Conservation (phyloP, 1,139 yeast genomes). For the Kazachstania sp. region DNA sequence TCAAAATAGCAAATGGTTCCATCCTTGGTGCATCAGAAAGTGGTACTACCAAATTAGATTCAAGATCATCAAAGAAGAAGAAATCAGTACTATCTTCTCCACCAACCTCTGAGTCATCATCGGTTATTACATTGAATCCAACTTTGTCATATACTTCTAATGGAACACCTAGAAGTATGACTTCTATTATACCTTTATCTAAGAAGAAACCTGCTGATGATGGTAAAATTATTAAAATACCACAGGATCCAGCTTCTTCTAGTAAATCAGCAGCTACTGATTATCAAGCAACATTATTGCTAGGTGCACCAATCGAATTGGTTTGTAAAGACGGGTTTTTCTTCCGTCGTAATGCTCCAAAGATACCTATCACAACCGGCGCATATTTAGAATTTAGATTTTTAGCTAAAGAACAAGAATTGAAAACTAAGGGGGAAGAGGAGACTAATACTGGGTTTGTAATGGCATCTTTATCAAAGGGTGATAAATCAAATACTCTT, state of each 20-base stretch:
- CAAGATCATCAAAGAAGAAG: constrained; percentile 5
- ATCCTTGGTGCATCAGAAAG: not conserved
- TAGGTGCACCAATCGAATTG: constrained; percentile 27
- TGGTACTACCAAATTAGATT: not conserved
- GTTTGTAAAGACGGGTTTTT: constrained; percentile 28
- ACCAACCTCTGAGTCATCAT: not conserved
- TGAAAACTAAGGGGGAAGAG: constrained; percentile 7
- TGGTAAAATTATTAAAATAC: not conserved
- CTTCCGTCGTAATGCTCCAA: constrained; percentile 21
- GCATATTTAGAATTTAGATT: constrained; percentile 26
- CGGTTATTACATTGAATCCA: not conserved
- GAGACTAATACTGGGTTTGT: constrained; percentile 10
- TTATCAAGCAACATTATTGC: constrained; percentile 14
- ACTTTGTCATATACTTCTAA: not conserved
- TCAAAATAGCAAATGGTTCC: not conserved
- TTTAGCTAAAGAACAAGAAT: constrained; percentile 25
- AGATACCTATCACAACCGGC: constrained; percentile 27
- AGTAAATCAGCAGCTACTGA: constrained; percentile 4
- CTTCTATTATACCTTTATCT: not conserved
- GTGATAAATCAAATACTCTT: constrained; percentile 27
- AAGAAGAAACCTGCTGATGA: not conserved
- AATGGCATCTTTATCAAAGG: constrained; percentile 14
- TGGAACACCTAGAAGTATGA: not conserved
- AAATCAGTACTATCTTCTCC: not conserved
- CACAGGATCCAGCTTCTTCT: not conserved